Base-by-base conservation (phyloP, 2,329 filamentous ascomycete genomes). In the Colletotrichum tamarilloi region DNA sequence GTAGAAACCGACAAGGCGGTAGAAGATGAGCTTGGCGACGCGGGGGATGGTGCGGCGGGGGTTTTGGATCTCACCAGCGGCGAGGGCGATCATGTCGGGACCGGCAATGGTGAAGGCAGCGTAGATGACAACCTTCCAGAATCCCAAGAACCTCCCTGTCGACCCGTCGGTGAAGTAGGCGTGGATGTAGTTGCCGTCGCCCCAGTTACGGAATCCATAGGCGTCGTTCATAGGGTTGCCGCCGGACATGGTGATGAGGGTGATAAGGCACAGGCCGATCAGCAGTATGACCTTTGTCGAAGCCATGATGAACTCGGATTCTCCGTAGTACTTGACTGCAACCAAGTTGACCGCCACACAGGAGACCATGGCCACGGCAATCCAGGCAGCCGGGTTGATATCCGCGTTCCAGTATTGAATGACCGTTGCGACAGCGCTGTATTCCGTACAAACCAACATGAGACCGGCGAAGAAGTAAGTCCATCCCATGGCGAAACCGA, bases 21-120 rank as follows among this genome's bases (percentile, higher is more conserved):
- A 94, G 82, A 94, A 94, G 42, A 94, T 91, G 58, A 91, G 90
- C 75, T 93, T 94, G 83, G 89, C 94, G 1, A 93, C 92, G 71
- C 87, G 88, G 0, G 92, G 92, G 81, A 95, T 90, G 35, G 90
- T 88, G 28, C 83, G 81, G 55, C 92, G 87, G 2, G 92, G 92
- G 78, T 93, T 92, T 77, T 91, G 87, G 22, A 91, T 88, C 81
- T 94, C 92, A 57, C 85, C 85, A 2, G 84, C 82, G 1, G 85
- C 83, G 62, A 90, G 87, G 32, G 86, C 84, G 74, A 93, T 90
- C 81, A 92, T 92, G 77, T 93, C 92, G 0, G 91, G 91, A 6
- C 91, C 92, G 14, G 90, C 88, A 74, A 93, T 89, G 46, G 90
- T 92, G 83, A 94, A 94, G 64, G 88, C 89, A 5, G 92, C 92